phyloP scores from a whole-genome alignment of 1,284 basidiomycete genomes.

The Cryptococcus wingfieldii region DNA sequence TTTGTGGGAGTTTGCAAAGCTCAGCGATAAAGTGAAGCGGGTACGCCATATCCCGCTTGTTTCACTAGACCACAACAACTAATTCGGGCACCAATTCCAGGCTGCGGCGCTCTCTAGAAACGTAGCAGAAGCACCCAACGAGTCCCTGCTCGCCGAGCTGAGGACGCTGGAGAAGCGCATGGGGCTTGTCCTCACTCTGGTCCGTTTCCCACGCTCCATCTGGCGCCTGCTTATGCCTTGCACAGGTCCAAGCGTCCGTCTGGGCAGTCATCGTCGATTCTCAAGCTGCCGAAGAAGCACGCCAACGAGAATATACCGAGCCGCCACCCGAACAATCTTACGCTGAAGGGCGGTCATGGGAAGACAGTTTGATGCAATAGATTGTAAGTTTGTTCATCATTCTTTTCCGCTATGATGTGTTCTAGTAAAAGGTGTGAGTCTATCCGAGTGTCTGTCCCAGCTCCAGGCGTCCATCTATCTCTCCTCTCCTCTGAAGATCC shows the following conservation, averaged over 20 bases:
- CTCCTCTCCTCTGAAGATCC: slow-evolving; percentile 8
- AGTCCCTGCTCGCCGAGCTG: slow-evolving; percentile 68
- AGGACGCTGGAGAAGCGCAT: slow-evolving; percentile 87
- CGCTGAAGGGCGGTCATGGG: slow-evolving; percentile 6
- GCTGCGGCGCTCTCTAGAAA: slow-evolving; percentile 44
- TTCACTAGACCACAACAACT: not conserved
- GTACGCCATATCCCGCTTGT: slow-evolving; percentile 50
- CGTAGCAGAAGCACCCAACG: slow-evolving; percentile 63
- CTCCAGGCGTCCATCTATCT: slow-evolving; percentile 17
- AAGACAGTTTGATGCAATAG: slow-evolving; percentile 9
- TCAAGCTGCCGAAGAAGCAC: slow-evolving; percentile 54
- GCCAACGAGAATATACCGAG: slow-evolving; percentile 3
- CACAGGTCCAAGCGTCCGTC: slow-evolving; percentile 86
- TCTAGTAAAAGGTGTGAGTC: slow-evolving; percentile 40
- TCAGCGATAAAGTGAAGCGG: slow-evolving; percentile 64
- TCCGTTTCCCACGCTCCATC: slow-evolving; percentile 45
- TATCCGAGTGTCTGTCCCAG: not conserved
- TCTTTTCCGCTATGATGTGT: slow-evolving; percentile 28
- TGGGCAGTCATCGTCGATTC: slow-evolving; percentile 91
- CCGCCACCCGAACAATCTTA: slow-evolving; percentile 3
- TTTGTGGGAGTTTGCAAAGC: slow-evolving; percentile 73
- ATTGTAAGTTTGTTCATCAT: not conserved
- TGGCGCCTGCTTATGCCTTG: not conserved
- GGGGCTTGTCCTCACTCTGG: slow-evolving; percentile 85
- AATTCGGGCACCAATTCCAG: slow-evolving; percentile 23